Percentiles rank a stretch among this genome's conserved stretches.
Conservation (phyloP, 1,284 basidiomycete species). For the Singerocomus inundabilis region DNA sequence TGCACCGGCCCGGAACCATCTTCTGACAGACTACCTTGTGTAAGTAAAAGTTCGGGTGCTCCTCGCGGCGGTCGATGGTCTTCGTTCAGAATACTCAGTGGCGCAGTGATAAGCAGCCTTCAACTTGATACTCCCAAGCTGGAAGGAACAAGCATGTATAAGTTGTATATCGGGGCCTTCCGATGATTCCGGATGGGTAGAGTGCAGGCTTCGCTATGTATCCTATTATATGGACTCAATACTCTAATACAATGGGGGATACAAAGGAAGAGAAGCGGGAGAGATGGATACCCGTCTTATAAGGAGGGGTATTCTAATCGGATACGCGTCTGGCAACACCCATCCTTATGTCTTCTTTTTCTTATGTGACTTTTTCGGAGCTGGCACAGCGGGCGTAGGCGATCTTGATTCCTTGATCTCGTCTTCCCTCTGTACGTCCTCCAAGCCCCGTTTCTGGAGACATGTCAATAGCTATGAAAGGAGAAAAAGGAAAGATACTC, state of each 20-base stretch:
- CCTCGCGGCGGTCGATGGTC: no score
- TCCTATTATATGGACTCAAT: not conserved
- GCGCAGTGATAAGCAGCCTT: no score
- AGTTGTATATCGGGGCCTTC: no score
- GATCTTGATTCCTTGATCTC: constrained; percentile 55
- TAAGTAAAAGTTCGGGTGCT: no score
- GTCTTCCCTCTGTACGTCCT: constrained; percentile 60
- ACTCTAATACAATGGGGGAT: not conserved
- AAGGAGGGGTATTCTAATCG: not conserved
- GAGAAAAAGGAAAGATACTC: constrained; percentile 15
- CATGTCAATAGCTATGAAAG: not conserved
- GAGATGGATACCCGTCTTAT: not conserved
- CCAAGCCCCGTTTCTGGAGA: constrained; percentile 63
- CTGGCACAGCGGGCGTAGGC: constrained; percentile 46
- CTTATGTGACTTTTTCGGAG: constrained; percentile 51
- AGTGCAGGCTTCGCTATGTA: not conserved
- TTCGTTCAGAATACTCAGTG: no score
- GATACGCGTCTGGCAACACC: not conserved
- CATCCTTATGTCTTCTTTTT: constrained; percentile 47
- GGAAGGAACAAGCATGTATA: no score
- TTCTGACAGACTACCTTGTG: no score
- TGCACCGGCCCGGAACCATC: no score
- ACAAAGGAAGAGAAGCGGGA: not conserved
- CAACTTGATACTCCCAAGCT: no score
- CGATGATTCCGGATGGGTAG: no score